These are phyloP conservation scores for Sphagnum contortum DNA, from an alignment of 225 moss, liverwort and hornwort genomes.

Conservation along the genomic window DNA sequence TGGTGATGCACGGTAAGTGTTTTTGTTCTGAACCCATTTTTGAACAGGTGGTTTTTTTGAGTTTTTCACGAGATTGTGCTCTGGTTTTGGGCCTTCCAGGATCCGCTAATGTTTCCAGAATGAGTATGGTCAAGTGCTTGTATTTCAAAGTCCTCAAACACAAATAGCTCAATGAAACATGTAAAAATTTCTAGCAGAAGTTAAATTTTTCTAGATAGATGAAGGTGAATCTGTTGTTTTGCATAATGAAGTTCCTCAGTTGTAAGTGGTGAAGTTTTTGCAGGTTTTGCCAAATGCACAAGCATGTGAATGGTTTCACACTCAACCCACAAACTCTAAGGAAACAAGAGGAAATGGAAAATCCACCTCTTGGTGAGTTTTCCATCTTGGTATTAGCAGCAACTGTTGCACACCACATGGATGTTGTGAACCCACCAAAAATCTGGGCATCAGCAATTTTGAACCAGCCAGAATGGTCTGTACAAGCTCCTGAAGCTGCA, in stretches of 20 bases:
- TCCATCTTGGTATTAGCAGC: conserved; percentile 83
- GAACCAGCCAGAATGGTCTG: conserved; percentile 15
- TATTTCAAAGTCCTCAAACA: no score
- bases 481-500: conserved; percentile 13
- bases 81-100: no score
- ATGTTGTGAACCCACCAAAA: conserved; percentile 62
- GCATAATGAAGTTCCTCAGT: no score
- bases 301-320: conserved; percentile 34
- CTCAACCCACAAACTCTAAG: conserved; percentile 50
- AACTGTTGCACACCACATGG: conserved; percentile 76
- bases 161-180: no score
- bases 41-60: no score
- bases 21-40: background rate
- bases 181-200: no score
- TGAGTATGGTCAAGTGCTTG: no score
- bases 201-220: no score
- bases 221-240: no score
- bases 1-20: conserved; percentile 57
- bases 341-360: conserved; percentile 43
- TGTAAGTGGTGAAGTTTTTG: background rate
- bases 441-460: conserved; percentile 31
- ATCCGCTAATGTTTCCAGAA: no score
- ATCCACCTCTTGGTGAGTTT: conserved; percentile 65
- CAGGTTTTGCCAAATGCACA: conserved; percentile 98
- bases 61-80: no score